phyloP scores from a whole-genome alignment of 2,329 filamentous ascomycete species.

The Cordyceps javanica region DNA sequence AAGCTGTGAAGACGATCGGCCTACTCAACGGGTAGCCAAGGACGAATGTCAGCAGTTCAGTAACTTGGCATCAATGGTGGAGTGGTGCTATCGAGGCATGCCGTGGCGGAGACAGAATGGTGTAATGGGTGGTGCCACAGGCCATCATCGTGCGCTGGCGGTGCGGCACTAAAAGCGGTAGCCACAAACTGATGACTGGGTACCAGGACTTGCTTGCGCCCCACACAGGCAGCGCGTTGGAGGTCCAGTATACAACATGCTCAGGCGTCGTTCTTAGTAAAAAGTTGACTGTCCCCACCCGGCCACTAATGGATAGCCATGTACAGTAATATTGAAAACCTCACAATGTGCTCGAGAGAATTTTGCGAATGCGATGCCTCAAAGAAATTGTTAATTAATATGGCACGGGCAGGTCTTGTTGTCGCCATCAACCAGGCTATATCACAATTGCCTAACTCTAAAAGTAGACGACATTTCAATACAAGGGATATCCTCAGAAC shows the following conservation, averaged over 20 bases:
- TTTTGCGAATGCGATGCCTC: too few relatives aligned
- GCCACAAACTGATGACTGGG: neutral
- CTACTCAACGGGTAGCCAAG: neutral
- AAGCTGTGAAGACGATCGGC: neutral
- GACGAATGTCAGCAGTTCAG: slow-evolving; percentile 2
- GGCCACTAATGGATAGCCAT: neutral
- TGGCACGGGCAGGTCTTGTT: too few relatives aligned
- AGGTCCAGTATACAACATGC: neutral
- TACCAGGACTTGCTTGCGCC: neutral
- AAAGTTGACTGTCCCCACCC: neutral
- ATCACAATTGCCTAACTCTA: too few relatives aligned
- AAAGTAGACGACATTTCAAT: too few relatives aligned
- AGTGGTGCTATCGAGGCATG: slow-evolving; percentile 1
- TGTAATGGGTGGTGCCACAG: slow-evolving; percentile 1
- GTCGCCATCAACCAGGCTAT: too few relatives aligned
- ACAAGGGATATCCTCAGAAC: neutral
- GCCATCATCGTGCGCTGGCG: neutral
- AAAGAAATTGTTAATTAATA: too few relatives aligned
- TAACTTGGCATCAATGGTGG: slow-evolving; percentile 5
- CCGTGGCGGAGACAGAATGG: slow-evolving; percentile 3
- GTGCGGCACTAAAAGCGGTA: neutral
- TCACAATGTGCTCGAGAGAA: neutral
- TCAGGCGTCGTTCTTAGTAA: neutral
- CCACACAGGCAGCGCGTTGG: neutral
- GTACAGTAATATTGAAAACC: neutral